These are phyloP conservation scores for Vanderwaltozyma polyspora DNA, from an alignment of 805 yeast species.

Conservation along the genomic window DNA sequence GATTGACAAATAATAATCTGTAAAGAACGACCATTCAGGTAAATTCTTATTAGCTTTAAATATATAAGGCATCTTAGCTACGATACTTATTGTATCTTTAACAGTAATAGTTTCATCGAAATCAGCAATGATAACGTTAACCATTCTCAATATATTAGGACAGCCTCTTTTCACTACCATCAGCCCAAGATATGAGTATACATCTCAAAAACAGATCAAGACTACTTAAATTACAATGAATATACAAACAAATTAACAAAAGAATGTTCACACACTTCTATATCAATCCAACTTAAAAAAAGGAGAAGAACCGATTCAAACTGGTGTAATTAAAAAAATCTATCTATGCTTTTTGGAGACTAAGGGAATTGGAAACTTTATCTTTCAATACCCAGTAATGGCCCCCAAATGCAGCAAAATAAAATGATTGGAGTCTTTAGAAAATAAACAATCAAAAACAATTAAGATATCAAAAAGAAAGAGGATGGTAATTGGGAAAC, in stretches of 20 bases:
- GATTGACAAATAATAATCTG: constrained; percentile 8
- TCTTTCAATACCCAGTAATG: too few species aligned
- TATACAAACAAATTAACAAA: neutral
- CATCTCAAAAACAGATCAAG: neutral
- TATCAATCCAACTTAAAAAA: constrained; percentile 3
- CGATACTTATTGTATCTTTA: constrained; percentile 17
- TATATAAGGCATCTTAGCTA: constrained; percentile 18
- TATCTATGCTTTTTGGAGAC: too few species aligned
- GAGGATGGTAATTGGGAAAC: too few species aligned
- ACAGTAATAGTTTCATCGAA: constrained; percentile 26
- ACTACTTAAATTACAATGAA: neutral
- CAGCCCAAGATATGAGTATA: neutral
- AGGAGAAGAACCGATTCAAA: constrained; percentile 4
- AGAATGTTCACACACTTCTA: constrained; percentile 4
- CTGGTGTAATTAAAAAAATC: constrained; percentile 3
- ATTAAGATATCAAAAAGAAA: too few species aligned
- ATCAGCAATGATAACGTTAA: constrained; percentile 14
- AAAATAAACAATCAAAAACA: too few species aligned
- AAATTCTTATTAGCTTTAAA: constrained; percentile 6
- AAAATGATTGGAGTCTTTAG: too few species aligned
- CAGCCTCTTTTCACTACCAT: neutral
- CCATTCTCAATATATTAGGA: neutral
- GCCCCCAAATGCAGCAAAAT: too few species aligned
- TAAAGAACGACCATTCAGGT: constrained; percentile 21
- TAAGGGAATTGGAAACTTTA: too few species aligned